Evolutionary conservation across 2,329 filamentous ascomycete species (phyloP), one percentile per base, ranked within the genome.

Genomic region (Talaromyces sp.): DNA sequence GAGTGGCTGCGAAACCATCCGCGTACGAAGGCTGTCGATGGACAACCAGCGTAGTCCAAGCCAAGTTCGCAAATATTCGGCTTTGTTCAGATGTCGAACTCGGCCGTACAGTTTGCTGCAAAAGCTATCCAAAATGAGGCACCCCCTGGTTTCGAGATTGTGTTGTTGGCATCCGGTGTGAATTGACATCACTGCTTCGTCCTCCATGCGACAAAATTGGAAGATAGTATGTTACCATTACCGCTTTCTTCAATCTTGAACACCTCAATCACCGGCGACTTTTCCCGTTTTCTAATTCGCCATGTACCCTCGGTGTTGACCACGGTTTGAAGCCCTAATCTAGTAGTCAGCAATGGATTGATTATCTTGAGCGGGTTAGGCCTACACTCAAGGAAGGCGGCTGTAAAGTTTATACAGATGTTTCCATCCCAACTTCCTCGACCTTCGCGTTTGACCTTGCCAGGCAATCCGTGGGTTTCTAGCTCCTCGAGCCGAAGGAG

Each of bases 371-470:
- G 52, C 31, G 54, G 52, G 24, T 52, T 54, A 65, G 47, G 64
- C 88, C 78, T 76, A 92, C 91, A 96, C 8, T 89, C 88, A 16
- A 98, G 78, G 70, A 98, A 91, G 0, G 80, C 83, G 1, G 86
- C 87, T 1, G 92, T 88, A 79, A 97, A 97, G 71, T 96, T 97
- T 73, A 98, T 95, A 74, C 93, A 97, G 69, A 90, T 86, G 73
- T 97, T 94, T 19, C 92, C 94, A 79, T 98, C 91, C 95, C 95
- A 99, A 56, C 85, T 86, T 2, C 83, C 82, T 35, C 86, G 86
- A 0, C 89, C 88, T 10, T 84, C 78, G 62, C 86, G 84, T 71
- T 89, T 87, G 14, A 96, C 91, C 60, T 86, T 90, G 2, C 86
- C 85, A 0, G 95, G 95, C 63, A 99, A 92, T 35, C 81, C 84